Evolutionary conservation across 2,329 filamentous ascomycete genomes (phyloP).

Genomic region (Pseudocercospora crystallina): DNA sequence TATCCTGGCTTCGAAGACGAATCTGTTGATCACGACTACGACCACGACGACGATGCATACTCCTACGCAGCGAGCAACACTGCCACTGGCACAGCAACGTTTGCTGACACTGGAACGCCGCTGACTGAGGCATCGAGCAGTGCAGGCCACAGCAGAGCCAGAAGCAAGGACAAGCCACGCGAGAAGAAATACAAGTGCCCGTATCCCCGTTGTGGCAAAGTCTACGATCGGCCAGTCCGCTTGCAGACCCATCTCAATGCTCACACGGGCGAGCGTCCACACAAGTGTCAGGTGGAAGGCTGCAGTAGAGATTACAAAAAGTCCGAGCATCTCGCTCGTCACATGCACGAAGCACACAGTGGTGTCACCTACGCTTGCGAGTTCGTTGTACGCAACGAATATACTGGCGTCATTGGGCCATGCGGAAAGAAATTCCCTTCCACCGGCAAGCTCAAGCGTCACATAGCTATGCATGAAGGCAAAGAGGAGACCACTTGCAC

Average conservation of each 20-base stretch:
- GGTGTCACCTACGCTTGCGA: constrained; percentile 70
- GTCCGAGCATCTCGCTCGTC: constrained; percentile 80
- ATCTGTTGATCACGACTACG: background rate
- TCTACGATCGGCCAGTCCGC: constrained; percentile 82
- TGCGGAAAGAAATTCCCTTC: constrained; percentile 83
- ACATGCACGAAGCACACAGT: constrained; percentile 79
- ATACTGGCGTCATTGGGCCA: constrained; percentile 42
- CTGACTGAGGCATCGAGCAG: constrained; percentile 24
- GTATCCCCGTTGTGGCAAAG: constrained; percentile 71
- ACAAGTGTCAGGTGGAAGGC: constrained; percentile 65
- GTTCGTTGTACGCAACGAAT: constrained; percentile 39
- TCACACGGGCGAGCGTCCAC: constrained; percentile 82
- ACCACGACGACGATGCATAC: constrained; percentile 10
- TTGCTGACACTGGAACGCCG: constrained; percentile 21
- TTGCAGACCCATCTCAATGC: constrained; percentile 78
- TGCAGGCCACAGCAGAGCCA: background rate
- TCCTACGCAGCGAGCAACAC: constrained; percentile 10
- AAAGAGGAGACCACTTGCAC: constrained; percentile 54
- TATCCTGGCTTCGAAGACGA: background rate
- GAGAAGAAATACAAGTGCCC: constrained; percentile 75
- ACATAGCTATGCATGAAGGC: constrained; percentile 75
- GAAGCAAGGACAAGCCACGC: constrained; percentile 46
- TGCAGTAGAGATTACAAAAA: constrained; percentile 86
- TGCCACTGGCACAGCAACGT: constrained; percentile 13
- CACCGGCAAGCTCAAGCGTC: constrained; percentile 72